Percentiles rank a stretch among this genome's conserved stretches.
Conservation (phyloP, 108 stramenopile genomes). For the Pseudonitzschia pungens region DNA sequence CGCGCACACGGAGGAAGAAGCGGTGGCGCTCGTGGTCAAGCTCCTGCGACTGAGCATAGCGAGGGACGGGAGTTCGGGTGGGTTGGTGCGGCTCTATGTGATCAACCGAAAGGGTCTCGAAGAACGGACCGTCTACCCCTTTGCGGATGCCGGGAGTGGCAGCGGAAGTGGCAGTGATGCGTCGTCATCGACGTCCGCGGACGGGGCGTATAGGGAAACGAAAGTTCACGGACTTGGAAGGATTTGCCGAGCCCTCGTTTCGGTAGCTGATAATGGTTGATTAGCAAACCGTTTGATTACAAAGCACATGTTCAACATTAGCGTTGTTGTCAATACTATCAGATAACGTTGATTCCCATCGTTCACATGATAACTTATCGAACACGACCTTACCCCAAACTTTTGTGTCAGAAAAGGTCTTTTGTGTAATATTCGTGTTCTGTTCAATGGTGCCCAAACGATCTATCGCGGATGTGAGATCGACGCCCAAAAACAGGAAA, state of each 20-base stretch:
- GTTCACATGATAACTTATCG: no score
- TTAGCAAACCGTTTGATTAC: no score
- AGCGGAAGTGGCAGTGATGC: no score
- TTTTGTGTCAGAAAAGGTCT: no score
- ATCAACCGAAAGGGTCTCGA: slow-evolving; percentile 34
- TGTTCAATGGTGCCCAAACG: not conserved
- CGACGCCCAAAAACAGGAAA: no score
- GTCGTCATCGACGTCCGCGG: not conserved
- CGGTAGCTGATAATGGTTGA: no score
- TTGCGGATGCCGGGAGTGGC: not conserved
- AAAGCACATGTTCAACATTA: no score
- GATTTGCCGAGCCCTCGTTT: not conserved
- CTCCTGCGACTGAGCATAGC: slow-evolving; percentile 67
- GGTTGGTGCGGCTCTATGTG: slow-evolving; percentile 60
- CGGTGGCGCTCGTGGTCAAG: slow-evolving; percentile 56
- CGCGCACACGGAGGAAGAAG: slow-evolving; percentile 53
- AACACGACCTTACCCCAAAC: no score
- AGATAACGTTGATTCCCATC: no score
- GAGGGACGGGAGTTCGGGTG: slow-evolving; percentile 83
- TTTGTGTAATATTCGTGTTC: not conserved
- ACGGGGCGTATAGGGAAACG: not conserved
- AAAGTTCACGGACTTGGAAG: not conserved
- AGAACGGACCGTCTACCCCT: slow-evolving; percentile 30
- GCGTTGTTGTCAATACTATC: no score
- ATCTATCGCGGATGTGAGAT: no score